Evolutionary conservation across 345 rosid genomes (phyloP), one percentile per base, ranked within the genome.

Genomic region (Camelina sativa): DNA sequence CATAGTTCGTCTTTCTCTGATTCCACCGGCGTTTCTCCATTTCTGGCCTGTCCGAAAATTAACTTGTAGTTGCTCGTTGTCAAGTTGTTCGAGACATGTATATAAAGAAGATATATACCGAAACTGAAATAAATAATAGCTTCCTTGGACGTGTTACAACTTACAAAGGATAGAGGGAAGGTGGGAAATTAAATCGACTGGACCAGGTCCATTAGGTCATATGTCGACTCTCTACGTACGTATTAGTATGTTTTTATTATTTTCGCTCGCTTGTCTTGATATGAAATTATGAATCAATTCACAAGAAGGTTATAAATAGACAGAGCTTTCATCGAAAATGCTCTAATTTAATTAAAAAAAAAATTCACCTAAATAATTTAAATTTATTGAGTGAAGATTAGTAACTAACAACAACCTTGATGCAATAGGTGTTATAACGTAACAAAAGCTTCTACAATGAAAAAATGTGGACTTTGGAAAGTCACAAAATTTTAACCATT

Each of bases 11-110:
- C 23, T 80, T 85, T 53, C 84, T 73, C 44, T 84, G 82, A 82
- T 81, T 91, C 40, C 88, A 77, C 71, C 84, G 80, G 41, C 76
- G 82, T 76, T 74, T 85, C 52, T 85, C 91, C 96, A 54, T 69
- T 50, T 51, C 23, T 10, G 13, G n/a, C 53, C 6, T 17, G 50
- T 55, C 38, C 23, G 57, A 28, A 9, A 5, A 22, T 30, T 10
- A 44, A 22, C 28, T 47, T 20, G 34, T 22, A 0, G 37, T n/a
- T 53, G 40, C 9, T 41, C 12, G 32, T 43, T 9, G 20, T 62
- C 11, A 2, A 48, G 52, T 48, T 48, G 22, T 48, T 2, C 52
- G 11, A 15, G 44, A 57, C 10, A 19, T 51, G 32, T 17, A 44
- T 10, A 44, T 35, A 55, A 34, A 67, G 16, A 54, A 41, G 65